These are phyloP conservation scores for Echinochloa phyllopogon DNA, from an alignment of 176 grass and related monocot species.

Conservation along the genomic window DNA sequence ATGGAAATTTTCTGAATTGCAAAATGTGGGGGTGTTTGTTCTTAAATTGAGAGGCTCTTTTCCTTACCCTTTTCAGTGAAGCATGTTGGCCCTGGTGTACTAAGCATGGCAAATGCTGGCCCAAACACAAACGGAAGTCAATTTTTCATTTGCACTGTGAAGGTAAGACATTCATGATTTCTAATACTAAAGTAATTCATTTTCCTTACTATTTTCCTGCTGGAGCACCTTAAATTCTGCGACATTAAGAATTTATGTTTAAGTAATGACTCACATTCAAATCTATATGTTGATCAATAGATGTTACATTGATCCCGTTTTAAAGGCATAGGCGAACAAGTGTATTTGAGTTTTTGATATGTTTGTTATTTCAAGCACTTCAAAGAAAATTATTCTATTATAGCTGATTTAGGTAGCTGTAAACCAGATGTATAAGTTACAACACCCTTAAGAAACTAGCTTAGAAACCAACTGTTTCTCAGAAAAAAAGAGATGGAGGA, in stretches of 20 bases:
- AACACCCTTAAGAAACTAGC: not conserved
- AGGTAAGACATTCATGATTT: constrained; percentile 48
- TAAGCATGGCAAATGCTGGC: constrained; percentile 81
- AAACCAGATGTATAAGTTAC: constrained; percentile 1
- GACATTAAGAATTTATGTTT: not conserved
- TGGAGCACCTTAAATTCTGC: not conserved
- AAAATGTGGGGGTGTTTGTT: constrained; percentile 5
- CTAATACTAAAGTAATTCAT: not conserved
- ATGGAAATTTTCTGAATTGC: not conserved
- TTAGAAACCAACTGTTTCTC: not conserved
- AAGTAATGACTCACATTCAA: not conserved
- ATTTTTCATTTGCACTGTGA: constrained; percentile 75
- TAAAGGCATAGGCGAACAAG: not conserved
- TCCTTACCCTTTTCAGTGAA: constrained; percentile 59
- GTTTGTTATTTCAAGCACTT: constrained; percentile 1
- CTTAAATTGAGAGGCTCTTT: constrained; percentile 11
- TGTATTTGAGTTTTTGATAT: not conserved
- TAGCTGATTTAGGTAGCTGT: not conserved
- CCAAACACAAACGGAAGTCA: constrained; percentile 74
- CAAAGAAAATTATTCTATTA: not conserved
- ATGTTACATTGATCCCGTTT: not conserved
- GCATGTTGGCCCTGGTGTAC: constrained; percentile 64
- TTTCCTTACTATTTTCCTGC: constrained; percentile 4
- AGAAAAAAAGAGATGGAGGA: not conserved
- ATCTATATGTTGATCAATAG: not conserved